A percentile compares a stretch with the other conserved stretches of the same genome.
phyloP scores from a whole-genome alignment of 1,284 basidiomycete species.

The Ceratobasidium sp. region DNA sequence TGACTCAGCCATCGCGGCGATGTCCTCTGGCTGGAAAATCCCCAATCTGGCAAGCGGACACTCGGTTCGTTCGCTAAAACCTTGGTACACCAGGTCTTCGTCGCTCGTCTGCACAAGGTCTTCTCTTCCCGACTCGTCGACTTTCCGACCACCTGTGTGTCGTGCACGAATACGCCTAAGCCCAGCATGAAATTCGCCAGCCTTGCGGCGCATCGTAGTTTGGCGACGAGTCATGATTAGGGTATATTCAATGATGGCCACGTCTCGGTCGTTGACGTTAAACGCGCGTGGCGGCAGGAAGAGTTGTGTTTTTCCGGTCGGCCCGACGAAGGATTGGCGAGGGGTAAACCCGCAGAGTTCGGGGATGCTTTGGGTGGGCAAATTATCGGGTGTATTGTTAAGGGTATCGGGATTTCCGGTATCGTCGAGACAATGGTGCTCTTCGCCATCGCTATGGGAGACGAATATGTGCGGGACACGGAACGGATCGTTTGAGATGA shows the following conservation, averaged over 20 bases:
- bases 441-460: constrained; percentile 41
- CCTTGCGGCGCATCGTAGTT: constrained; percentile 14
- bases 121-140: neutral
- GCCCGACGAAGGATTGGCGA: constrained; percentile 31
- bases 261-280: constrained; percentile 32
- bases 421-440: constrained; percentile 22
- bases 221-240: constrained; percentile 5
- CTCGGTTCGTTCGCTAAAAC: constrained; percentile 30
- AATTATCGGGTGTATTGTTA: neutral
- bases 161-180: constrained; percentile 11
- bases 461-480: constrained; percentile 38
- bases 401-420: constrained; percentile 35
- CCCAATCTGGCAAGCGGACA: constrained; percentile 25
- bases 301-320: constrained; percentile 30
- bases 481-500: constrained; percentile 37
- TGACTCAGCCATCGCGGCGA: constrained; percentile 46
- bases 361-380: neutral
- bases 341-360: constrained; percentile 27
- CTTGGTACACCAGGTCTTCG: constrained; percentile 2
- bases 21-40: constrained; percentile 37
- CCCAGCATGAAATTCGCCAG: constrained; percentile 26
- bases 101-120: constrained; percentile 24
- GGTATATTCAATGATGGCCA: neutral
- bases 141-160: neutral
- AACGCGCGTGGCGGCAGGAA: constrained; percentile 35